Percentiles rank a stretch among this genome's conserved stretches.
These are phyloP conservation scores for Hypocreales sp. DNA, from an alignment of 2,329 filamentous ascomycete genomes.

Conservation along the genomic window DNA sequence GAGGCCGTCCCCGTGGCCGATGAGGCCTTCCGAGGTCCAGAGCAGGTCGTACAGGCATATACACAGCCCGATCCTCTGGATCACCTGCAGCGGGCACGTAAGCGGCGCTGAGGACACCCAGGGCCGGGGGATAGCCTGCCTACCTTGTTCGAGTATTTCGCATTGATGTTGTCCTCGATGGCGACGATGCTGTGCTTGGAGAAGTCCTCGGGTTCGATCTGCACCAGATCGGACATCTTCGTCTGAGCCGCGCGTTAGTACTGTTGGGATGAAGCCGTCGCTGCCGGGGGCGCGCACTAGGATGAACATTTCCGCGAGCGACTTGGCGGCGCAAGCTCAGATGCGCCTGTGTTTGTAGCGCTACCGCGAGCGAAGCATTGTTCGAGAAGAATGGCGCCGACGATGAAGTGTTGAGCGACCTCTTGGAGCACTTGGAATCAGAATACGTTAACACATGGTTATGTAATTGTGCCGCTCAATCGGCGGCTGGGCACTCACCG, in stretches of 20 bases:
- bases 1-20: constrained; percentile 80
- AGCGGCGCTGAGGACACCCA: constrained; percentile 1
- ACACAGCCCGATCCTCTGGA: constrained; percentile 88
- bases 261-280: too few relatives aligned
- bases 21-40: constrained; percentile 80
- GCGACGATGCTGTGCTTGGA: constrained; percentile 66
- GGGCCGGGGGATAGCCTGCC: background rate
- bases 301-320: constrained; percentile 4
- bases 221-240: constrained; percentile 85
- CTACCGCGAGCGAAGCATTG: too few relatives aligned
- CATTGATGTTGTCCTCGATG: constrained; percentile 92
- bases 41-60: constrained; percentile 87
- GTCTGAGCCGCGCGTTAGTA: too few relatives aligned
- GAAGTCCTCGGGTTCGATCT: constrained; percentile 82
- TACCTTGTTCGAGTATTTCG: constrained; percentile 90
- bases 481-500: background rate
- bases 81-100: constrained; percentile 35
- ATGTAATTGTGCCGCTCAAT: constrained; percentile 1
- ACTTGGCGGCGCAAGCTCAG: too few relatives aligned
- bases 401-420: too few relatives aligned
- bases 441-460: background rate
- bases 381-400: too few relatives aligned
- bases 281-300: too few relatives aligned
- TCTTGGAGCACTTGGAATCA: background rate
- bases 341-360: background rate